phyloP scores from a whole-genome alignment of 306 rosid genomes.

The Dicorynia guianensis region DNA sequence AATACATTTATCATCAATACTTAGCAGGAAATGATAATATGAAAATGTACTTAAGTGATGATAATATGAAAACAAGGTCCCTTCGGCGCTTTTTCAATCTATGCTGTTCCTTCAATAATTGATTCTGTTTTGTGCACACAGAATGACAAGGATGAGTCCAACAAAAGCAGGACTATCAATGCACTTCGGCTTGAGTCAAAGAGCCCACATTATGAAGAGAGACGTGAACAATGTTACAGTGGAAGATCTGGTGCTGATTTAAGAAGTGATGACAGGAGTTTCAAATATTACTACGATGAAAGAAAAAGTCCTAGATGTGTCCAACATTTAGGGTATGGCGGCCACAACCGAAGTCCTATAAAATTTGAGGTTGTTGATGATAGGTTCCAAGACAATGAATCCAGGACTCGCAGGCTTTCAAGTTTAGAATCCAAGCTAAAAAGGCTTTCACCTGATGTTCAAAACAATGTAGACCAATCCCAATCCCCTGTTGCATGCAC shows the following conservation, averaged over 20 bases:
- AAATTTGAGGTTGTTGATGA: conserved; percentile 86
- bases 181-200: conserved; percentile 45
- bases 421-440: conserved; percentile 52
- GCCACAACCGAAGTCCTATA: conserved; percentile 52
- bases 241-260: conserved; percentile 52
- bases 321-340: conserved; percentile 49
- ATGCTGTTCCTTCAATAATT: background rate
- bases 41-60: no score
- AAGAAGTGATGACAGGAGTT: conserved; percentile 45
- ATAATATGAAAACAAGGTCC: no score
- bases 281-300: conserved; percentile 69
- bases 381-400: conserved; percentile 64
- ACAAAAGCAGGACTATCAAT: conserved; percentile 49
- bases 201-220: conserved; percentile 41
- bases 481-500: conserved; percentile 35
- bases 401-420: conserved; percentile 46
- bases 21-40: conserved; percentile 8
- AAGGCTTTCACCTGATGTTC: conserved; percentile 41
- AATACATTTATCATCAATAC: background rate
- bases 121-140: conserved; percentile 43
- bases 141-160: conserved; percentile 59
- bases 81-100: conserved; percentile 1
- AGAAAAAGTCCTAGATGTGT: conserved; percentile 70
- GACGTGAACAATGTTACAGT: conserved; percentile 20
- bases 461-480: conserved; percentile 40